Evolutionary conservation across 768 basidiomycete genomes (phyloP).

Genomic region (Russula dissimulans): DNA sequence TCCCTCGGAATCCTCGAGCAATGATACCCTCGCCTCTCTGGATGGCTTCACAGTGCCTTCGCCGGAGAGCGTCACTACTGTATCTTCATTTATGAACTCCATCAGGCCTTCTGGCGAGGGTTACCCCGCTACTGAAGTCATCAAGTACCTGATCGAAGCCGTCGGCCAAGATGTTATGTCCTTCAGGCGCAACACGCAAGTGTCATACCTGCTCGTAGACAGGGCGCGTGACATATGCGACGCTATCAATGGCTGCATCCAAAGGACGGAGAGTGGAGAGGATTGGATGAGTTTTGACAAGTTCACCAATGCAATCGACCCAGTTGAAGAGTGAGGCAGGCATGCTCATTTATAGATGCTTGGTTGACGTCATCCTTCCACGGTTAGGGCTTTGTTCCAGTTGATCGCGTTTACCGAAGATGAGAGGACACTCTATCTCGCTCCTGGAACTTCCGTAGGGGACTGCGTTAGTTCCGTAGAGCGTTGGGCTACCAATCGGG

Average conservation of each 20-base stretch:
- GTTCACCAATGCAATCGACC: conserved; percentile 19
- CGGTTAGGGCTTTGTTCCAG: conserved; percentile 4
- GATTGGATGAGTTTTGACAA: conserved; percentile 19
- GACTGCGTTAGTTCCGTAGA: conserved; percentile 4
- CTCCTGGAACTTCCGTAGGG: neutral
- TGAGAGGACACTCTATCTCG: conserved; percentile 7
- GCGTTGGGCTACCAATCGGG: conserved; percentile 11
- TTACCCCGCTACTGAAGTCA: conserved; percentile 17
- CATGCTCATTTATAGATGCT: too few relatives aligned
- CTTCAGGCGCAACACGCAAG: conserved; percentile 19
- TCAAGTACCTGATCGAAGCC: conserved; percentile 17
- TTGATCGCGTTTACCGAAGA: conserved; percentile 7
- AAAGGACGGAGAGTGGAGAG: conserved; percentile 2
- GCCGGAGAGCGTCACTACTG: neutral
- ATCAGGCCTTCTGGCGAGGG: neutral
- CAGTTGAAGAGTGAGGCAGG: conserved; percentile 17
- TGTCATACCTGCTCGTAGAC: conserved; percentile 19
- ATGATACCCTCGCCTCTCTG: neutral
- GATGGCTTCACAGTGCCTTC: neutral
- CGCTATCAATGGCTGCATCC: conserved; percentile 16
- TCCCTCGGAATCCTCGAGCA: neutral
- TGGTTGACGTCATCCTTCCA: neutral
- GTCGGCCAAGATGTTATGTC: conserved; percentile 12
- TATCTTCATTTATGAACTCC: neutral
- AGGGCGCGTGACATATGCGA: conserved; percentile 19